These are phyloP conservation scores for Vaccinium myrtillus DNA, from an alignment of 148 eudicot genomes.

Conservation along the genomic window DNA sequence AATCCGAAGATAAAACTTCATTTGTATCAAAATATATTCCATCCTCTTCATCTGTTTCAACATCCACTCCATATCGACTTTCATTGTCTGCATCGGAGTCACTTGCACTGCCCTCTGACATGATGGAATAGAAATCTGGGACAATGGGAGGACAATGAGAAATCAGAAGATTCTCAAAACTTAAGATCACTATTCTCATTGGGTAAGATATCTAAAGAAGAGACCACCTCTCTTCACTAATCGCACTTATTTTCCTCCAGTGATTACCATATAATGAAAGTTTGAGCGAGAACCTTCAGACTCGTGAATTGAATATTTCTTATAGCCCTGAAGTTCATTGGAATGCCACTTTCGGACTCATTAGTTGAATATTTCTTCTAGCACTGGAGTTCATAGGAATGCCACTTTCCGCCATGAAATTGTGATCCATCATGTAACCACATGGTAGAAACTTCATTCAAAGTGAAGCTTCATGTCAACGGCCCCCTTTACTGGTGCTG, in stretches of 20 bases:
- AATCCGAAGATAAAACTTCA: slow-evolving; percentile 74
- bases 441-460: background rate
- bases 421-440: background rate
- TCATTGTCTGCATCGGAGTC: slow-evolving; percentile 86
- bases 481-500: background rate
- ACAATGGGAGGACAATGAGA: slow-evolving; percentile 15
- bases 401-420: background rate
- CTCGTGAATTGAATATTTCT: background rate
- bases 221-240: background rate
- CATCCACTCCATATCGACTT: slow-evolving; percentile 73
- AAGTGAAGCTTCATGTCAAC: background rate
- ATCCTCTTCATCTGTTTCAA: slow-evolving; percentile 87
- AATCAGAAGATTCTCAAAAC: background rate
- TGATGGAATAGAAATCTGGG: slow-evolving; percentile 85
- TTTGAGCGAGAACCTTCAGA: slow-evolving; percentile 6
- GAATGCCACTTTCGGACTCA: no score
- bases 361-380: no score
- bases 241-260: background rate
- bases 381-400: background rate
- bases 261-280: background rate
- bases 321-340: background rate
- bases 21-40: slow-evolving; percentile 77
- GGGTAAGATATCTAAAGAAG: background rate
- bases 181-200: background rate
- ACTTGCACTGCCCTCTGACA: slow-evolving; percentile 93